Conservation (phyloP, 2,329 filamentous ascomycete genomes). For the Calonectria hawksworthii region DNA sequence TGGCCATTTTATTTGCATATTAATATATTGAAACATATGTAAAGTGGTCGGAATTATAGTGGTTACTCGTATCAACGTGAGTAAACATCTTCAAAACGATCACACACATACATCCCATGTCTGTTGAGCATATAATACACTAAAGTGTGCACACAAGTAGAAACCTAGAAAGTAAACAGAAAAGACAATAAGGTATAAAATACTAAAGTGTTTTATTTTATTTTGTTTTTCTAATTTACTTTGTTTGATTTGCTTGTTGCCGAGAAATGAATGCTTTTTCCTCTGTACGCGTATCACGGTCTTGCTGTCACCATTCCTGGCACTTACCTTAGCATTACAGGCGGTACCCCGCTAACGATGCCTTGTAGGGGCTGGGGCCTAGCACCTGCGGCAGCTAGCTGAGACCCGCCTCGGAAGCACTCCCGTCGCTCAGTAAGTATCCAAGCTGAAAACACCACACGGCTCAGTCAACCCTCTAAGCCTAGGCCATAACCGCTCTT, state of each 20-base stretch:
- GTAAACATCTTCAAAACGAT: neutral
- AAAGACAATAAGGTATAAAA: too few relatives aligned
- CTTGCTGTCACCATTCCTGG: slow-evolving; percentile 2
- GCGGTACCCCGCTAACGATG: slow-evolving; percentile 2
- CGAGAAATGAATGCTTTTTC: too few relatives aligned
- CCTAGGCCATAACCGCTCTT: neutral
- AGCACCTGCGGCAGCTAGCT: neutral
- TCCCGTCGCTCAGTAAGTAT: neutral
- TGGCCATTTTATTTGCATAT: neutral
- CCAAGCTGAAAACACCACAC: slow-evolving; percentile 2
- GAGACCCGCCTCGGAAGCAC: neutral
- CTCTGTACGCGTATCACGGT: neutral
- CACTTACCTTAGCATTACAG: neutral
- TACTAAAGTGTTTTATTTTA: too few relatives aligned
- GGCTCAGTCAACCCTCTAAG: slow-evolving; percentile 13
- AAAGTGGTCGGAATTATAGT: neutral
- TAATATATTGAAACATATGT: neutral
- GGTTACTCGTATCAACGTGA: neutral
- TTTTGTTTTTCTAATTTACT: too few relatives aligned
- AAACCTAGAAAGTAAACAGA: too few relatives aligned
- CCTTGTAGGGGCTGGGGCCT: neutral
- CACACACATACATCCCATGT: neutral
- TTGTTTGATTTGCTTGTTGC: too few relatives aligned
- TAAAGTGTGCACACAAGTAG: too few relatives aligned
- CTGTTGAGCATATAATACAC: too few relatives aligned